A percentile compares a stretch with the other conserved stretches of the same genome.
These are phyloP conservation scores for Cadophora sp. DNA, from an alignment of 2,329 filamentous ascomycete genomes.

Conservation along the genomic window DNA sequence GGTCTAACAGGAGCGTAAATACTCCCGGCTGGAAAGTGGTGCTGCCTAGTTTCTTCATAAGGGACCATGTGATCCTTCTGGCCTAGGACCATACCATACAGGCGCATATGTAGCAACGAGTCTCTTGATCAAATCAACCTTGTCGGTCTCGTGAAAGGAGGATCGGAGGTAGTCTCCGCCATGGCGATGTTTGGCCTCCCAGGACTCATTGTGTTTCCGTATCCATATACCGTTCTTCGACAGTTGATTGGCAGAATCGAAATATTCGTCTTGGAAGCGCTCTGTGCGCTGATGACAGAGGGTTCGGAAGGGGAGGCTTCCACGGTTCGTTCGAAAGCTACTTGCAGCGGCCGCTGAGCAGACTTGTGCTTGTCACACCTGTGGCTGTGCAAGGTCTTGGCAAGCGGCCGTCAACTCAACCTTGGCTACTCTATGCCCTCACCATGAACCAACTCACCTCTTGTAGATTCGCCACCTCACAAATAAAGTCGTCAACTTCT, in stretches of 20 bases:
- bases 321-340: constrained; percentile 5
- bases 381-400: no score
- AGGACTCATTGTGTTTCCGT: constrained; percentile 11
- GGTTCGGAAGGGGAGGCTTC: background rate
- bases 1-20: no score
- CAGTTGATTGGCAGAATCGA: constrained; percentile 13
- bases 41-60: no score
- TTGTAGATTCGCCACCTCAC: no score
- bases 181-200: constrained; percentile 10
- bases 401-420: no score
- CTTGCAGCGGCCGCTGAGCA: no score
- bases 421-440: no score
- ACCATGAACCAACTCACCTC: no score
- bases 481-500: no score
- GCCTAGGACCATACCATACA: background rate
- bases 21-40: no score
- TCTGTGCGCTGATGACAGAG: constrained; percentile 6
- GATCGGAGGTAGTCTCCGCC: constrained; percentile 7
- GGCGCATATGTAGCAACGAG: background rate
- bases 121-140: constrained; percentile 8
- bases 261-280: constrained; percentile 11
- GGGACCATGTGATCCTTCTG: background rate
- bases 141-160: constrained; percentile 6
- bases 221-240: constrained; percentile 10
- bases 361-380: no score